Percentiles rank a stretch among this genome's conserved stretches.
Evolutionary conservation across 1,284 basidiomycete species (phyloP).

Genomic region (Leucoagaricus sp.): DNA sequence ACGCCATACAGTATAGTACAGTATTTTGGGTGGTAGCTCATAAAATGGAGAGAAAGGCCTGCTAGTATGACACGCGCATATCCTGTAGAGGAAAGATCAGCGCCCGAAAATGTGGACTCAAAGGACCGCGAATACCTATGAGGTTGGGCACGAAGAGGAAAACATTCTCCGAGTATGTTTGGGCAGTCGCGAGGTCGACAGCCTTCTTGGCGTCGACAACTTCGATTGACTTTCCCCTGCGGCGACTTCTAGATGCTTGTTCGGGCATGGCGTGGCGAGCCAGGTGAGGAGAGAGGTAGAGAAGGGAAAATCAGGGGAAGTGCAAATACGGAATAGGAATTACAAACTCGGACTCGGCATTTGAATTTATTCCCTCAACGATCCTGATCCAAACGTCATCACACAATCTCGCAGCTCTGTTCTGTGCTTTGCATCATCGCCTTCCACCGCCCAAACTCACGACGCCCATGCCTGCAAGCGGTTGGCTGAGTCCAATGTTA

Average conservation of each 20-base stretch:
- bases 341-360: background rate
- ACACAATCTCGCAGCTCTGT: background rate
- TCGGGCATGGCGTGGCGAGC: slow-evolving; percentile 28
- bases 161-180: slow-evolving; percentile 87
- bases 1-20: slow-evolving; percentile 91
- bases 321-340: slow-evolving; percentile 1
- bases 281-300: slow-evolving; percentile 10
- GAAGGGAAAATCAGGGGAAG: background rate
- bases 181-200: slow-evolving; percentile 81
- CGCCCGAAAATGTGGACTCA: background rate
- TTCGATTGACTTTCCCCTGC: slow-evolving; percentile 50
- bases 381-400: background rate
- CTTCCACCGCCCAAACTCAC: background rate
- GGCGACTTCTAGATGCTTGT: slow-evolving; percentile 32
- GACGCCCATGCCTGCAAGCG: background rate
- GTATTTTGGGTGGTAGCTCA: slow-evolving; percentile 93
- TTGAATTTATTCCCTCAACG: slow-evolving; percentile 10
- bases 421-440: background rate
- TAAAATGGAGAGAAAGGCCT: slow-evolving; percentile 87
- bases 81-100: slow-evolving; percentile 46
- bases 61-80: slow-evolving; percentile 93
- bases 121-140: slow-evolving; percentile 63
- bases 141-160: slow-evolving; percentile 97
- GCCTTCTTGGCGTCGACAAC: slow-evolving; percentile 79
- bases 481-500: background rate